Evolutionary conservation across 192 early-diverging fungal genomes (phyloP).

Genomic region (Entrophospora sp.): DNA sequence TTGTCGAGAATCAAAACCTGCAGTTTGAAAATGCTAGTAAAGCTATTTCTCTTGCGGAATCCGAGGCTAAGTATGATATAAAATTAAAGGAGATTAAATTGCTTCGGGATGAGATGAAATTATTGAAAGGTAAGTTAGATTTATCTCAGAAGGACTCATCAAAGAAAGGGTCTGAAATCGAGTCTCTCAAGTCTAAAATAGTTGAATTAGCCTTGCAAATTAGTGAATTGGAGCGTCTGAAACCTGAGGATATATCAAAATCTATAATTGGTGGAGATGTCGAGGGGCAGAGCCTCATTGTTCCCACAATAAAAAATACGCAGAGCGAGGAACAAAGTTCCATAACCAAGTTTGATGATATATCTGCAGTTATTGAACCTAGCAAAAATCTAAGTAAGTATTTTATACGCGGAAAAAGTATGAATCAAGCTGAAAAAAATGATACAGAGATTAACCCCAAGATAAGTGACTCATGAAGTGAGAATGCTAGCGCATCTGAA

Average conservation of each 20-base stretch:
- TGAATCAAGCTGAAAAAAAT: neutral
- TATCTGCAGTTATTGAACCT: no score
- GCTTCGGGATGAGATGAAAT: slow-evolving; percentile 12
- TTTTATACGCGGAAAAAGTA: slow-evolving; percentile 6
- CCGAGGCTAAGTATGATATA: neutral
- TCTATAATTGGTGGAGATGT: neutral
- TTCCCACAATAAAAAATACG: neutral
- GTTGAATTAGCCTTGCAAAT: neutral
- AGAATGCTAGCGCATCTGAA: neutral
- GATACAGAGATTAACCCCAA: neutral
- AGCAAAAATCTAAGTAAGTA: slow-evolving; percentile 7
- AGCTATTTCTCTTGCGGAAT: slow-evolving; percentile 13
- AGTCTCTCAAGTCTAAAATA: neutral
- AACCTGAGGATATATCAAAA: neutral
- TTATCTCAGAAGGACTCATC: slow-evolving; percentile 8
- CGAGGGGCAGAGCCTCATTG: neutral
- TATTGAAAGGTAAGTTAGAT: slow-evolving; percentile 12
- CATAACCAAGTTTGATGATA: no score
- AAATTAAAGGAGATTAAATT: slow-evolving; percentile 8
- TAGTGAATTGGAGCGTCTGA: neutral
- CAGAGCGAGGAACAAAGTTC: neutral
- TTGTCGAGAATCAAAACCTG: neutral
- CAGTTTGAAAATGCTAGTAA: no score
- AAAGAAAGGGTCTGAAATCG: slow-evolving; percentile 7
- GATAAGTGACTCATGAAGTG: no score